Base-by-base conservation (phyloP, 305 asterid genomes). In the Fraxinus greggii region DNA sequence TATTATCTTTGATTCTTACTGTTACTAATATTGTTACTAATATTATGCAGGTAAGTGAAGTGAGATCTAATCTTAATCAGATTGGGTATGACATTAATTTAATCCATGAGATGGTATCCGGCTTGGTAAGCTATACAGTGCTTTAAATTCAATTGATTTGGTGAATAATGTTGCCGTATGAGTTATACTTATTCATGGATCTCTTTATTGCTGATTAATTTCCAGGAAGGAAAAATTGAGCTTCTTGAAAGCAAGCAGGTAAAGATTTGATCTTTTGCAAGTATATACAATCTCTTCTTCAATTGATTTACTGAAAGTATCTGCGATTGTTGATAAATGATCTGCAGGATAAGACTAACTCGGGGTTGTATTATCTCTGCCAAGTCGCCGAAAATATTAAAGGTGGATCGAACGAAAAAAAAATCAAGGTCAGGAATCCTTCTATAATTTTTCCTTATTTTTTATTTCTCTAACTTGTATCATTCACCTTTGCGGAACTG, bases 231-330 rank as follows among this genome's bases (percentile, higher is more conserved):
- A 73, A 93, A 93, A 80, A 86, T 93, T 74, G 94, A 90, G 72
- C 91, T 90, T 86, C 92, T 93, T 77, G 97, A 93, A 88, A 82
- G 91, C 87, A 93, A 92, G 88, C 97, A 93, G 97, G 97, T 92
- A 82, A 81, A 17, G 21, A 72, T 86, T 56, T 33, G 13, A 73
- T 63, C 45, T 42, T 56, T 54, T 74, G 65, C 24, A 12, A 69
- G 28, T 48, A 36, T 63, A 69, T 67, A 29, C 21, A n/a, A 31
- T 21, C 76, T 70, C 31, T 61, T 77, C 54, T 45, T 65, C 61
- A 32, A 63, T 33, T 56, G 1, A 24, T 38, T 2, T 82, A 33
- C 76, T 69, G 74, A 29, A 33, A 76, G 29, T 73, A 61, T 6
- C 73, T 54, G 72, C 72, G 51, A 72, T 72, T 82, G 75, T 79